Evolutionary conservation across 106 monocot genomes (phyloP).

Genomic region (Dioscorea alata): DNA sequence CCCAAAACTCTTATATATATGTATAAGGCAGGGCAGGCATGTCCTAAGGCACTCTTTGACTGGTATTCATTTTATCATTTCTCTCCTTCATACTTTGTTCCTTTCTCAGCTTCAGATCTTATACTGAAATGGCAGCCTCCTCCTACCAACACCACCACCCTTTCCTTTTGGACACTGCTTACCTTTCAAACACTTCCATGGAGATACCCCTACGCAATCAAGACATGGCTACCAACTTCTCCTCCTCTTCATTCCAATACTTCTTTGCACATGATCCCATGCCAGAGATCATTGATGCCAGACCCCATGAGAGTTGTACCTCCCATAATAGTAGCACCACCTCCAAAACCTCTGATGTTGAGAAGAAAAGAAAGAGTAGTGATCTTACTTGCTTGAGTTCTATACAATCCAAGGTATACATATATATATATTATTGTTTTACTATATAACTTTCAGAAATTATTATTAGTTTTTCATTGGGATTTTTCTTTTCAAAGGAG

Average conservation of each 20-base stretch:
- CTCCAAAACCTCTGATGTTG: not conserved
- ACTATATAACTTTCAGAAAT: not conserved
- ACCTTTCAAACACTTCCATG: not conserved
- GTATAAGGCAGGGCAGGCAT: conserved; percentile 2
- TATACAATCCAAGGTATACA: conserved; percentile 3
- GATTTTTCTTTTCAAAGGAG: conserved; percentile 6
- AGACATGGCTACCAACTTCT: too few relatives aligned
- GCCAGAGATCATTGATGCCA: not conserved
- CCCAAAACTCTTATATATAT: not conserved
- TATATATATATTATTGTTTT: too few relatives aligned
- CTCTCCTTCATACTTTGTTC: not conserved
- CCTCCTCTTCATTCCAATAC: not conserved
- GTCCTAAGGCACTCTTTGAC: not conserved
- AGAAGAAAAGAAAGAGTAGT: conserved; percentile 7
- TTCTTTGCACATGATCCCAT: too few relatives aligned
- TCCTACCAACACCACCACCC: not conserved
- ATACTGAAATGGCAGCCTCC: not conserved
- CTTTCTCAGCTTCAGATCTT: not conserved
- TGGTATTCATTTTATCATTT: not conserved
- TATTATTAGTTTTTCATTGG: not conserved
- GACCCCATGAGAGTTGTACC: not conserved
- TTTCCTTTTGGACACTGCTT: not conserved
- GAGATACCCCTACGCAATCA: not conserved
- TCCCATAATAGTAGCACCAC: conserved; percentile 1
- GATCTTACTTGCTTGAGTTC: not conserved